Evolutionary conservation across 1,139 yeast species (phyloP).

Genomic region (Blastobotrys apis): DNA sequence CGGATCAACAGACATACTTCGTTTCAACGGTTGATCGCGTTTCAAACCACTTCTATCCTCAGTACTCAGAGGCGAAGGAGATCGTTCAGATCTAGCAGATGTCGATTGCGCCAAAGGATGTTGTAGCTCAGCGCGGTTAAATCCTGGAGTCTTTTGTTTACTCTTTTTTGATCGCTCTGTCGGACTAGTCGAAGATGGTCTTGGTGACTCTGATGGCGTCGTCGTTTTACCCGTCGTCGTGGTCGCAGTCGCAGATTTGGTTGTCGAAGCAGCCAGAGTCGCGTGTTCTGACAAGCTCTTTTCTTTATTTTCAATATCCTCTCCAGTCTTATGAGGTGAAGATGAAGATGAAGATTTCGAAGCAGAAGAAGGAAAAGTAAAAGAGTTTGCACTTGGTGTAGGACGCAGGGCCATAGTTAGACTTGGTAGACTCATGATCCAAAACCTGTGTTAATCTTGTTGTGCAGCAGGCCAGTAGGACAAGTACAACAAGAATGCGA

Average conservation of each 20-base stretch:
- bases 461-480: too few species aligned
- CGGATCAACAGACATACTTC: slow-evolving; percentile 13
- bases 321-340: not conserved
- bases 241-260: too few species aligned
- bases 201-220: not conserved
- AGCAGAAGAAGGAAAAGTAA: slow-evolving; percentile 11
- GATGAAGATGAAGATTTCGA: slow-evolving; percentile 4
- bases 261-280: too few species aligned
- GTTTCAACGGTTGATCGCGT: slow-evolving; percentile 3
- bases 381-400: slow-evolving; percentile 5
- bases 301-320: too few species aligned
- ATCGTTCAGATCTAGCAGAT: not conserved
- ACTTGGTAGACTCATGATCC: slow-evolving; percentile 12
- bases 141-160: too few species aligned
- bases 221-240: too few species aligned
- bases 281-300: too few species aligned
- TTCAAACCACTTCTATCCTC: not conserved
- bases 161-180: too few species aligned
- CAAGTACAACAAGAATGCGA: too few species aligned
- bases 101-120: slow-evolving; percentile 2
- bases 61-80: slow-evolving; percentile 1
- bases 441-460: too few species aligned
- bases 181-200: slow-evolving; percentile 1
- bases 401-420: slow-evolving; percentile 13
- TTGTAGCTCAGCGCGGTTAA: too few species aligned